Conservation (phyloP, 495 filamentous ascomycete genomes). For the Hyaloscypha finlandica region DNA sequence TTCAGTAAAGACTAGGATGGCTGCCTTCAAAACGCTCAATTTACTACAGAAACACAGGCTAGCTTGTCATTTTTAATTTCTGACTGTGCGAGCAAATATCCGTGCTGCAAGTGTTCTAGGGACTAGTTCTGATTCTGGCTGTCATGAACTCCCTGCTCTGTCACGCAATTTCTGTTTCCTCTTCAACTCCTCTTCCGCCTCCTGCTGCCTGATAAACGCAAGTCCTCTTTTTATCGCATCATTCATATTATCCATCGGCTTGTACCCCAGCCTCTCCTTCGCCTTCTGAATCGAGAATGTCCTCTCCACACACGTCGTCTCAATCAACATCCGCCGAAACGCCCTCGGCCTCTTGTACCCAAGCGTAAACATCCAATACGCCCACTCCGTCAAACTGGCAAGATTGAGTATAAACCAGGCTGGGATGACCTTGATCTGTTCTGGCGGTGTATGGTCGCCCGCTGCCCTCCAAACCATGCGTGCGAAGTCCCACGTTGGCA, state of each 20-base stretch:
- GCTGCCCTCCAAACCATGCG: background rate
- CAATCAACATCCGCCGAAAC: background rate
- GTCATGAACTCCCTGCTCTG: too few species aligned
- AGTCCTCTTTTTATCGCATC: background rate
- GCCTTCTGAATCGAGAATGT: background rate
- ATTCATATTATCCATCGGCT: background rate
- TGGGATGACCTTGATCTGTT: background rate
- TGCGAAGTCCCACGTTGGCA: background rate
- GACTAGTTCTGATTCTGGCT: too few species aligned
- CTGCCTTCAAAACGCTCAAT: too few species aligned
- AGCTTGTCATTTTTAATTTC: too few species aligned
- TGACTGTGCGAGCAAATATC: too few species aligned
- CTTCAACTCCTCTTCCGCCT: background rate
- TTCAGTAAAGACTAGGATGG: too few species aligned
- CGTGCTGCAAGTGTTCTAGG: too few species aligned
- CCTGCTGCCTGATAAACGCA: background rate
- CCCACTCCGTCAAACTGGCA: background rate
- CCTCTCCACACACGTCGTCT: slow-evolving; percentile 1
- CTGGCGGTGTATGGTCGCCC: background rate
- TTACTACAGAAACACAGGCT: too few species aligned
- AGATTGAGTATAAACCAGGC: background rate
- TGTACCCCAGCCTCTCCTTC: background rate
- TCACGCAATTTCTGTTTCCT: too few species aligned
- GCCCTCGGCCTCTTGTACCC: background rate
- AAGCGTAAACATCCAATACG: background rate